A percentile compares a stretch with the other conserved stretches of the same genome.
Evolutionary conservation across 163 green algal species (phyloP).

Genomic region (Chlamydomonas reinhardtii): DNA sequence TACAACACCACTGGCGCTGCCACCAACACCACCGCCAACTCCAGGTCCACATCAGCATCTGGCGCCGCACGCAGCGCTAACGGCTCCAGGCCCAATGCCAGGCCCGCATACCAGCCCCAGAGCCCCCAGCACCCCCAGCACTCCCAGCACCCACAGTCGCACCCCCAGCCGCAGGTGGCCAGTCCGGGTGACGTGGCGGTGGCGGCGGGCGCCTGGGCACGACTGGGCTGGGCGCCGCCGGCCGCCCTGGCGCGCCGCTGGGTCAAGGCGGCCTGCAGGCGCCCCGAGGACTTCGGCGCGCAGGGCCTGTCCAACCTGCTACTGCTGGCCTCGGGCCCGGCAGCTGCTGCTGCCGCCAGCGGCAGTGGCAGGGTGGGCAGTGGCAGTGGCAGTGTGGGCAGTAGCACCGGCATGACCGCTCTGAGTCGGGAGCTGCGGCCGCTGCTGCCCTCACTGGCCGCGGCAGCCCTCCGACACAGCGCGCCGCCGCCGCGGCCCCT

Average conservation of each 20-base stretch:
- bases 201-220: neutral
- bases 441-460: neutral
- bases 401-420: neutral
- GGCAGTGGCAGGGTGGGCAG: neutral
- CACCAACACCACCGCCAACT: neutral
- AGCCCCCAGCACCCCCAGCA: neutral
- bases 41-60: too few relatives aligned
- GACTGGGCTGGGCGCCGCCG: slow-evolving; percentile 34
- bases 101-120: neutral
- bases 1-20: neutral
- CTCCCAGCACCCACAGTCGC: neutral
- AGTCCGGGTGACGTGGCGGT: slow-evolving; percentile 3
- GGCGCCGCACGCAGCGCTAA: too few relatives aligned
- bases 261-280: neutral
- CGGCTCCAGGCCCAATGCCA: too few relatives aligned
- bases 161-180: neutral
- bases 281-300: neutral
- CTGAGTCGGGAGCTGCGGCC: neutral
- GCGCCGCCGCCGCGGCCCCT: neutral
- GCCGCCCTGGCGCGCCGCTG: neutral
- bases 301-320: slow-evolving; percentile 35
- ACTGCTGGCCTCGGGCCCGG: neutral
- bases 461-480: too few relatives aligned
- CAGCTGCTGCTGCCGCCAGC: too few relatives aligned
- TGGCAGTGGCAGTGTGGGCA: too few relatives aligned